These are phyloP conservation scores for Lactifluus rugatus DNA, from an alignment of 768 basidiomycete species.

Conservation along the genomic window DNA sequence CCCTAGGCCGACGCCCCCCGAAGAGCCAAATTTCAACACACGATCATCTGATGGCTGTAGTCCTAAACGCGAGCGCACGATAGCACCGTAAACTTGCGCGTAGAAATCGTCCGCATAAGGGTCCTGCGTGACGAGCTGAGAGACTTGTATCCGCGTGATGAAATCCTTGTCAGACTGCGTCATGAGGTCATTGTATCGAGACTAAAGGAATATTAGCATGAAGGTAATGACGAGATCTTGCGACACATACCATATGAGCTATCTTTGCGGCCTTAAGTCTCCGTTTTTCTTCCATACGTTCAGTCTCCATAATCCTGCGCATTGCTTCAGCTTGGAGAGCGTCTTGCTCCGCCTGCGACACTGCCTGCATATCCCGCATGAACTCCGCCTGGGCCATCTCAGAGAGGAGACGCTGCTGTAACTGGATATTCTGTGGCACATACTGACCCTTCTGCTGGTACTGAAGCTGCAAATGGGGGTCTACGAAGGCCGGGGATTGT, in stretches of 20 bases:
- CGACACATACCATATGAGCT: slow-evolving; percentile 62
- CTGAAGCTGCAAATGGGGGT: slow-evolving; percentile 26
- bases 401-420: slow-evolving; percentile 68
- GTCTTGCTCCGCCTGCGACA: slow-evolving; percentile 55
- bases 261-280: slow-evolving; percentile 78
- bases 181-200: slow-evolving; percentile 92
- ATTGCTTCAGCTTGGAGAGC: slow-evolving; percentile 67
- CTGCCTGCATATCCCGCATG: slow-evolving; percentile 52
- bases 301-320: slow-evolving; percentile 86
- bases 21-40: slow-evolving; percentile 76
- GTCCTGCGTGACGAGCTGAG: slow-evolving; percentile 93
- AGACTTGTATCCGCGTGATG: slow-evolving; percentile 97
- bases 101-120: slow-evolving; percentile 99
- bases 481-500: slow-evolving; percentile 23
- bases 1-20: slow-evolving; percentile 80
- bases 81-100: slow-evolving; percentile 88
- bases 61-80: slow-evolving; percentile 70
- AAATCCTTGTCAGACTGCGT: slow-evolving; percentile 99
- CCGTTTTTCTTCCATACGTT: slow-evolving; percentile 78
- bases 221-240: neutral
- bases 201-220: slow-evolving; percentile 33
- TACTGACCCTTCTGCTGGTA: slow-evolving; percentile 47
- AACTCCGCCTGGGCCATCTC: slow-evolving; percentile 68
- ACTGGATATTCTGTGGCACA: slow-evolving; percentile 53
- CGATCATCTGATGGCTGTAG: slow-evolving; percentile 63